Conservation (phyloP, 371 early-diverging fungal species). For the Rhizopus delemar region DNA sequence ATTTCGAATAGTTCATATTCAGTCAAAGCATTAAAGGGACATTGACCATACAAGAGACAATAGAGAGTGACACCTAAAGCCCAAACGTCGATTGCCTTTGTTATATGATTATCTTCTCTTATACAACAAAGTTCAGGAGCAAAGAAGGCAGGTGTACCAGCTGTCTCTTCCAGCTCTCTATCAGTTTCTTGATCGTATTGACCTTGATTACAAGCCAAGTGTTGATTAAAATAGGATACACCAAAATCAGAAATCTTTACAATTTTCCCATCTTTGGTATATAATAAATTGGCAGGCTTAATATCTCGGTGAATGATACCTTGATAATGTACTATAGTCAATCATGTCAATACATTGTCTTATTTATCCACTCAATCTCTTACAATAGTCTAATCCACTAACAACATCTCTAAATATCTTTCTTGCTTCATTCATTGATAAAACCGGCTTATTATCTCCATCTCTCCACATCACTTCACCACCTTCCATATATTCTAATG, state of each 20-base stretch:
- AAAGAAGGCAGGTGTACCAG: conserved; percentile 95
- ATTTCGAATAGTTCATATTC: conserved; percentile 92
- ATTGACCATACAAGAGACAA: conserved; percentile 90
- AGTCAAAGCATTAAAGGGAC: conserved; percentile 93
- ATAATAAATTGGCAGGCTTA: conserved; percentile 89
- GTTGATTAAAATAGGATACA: conserved; percentile 72
- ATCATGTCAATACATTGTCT: not conserved
- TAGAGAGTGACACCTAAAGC: conserved; percentile 98
- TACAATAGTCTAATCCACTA: conserved; percentile 85
- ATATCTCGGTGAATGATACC: conserved; percentile 93
- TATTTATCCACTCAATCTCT: conserved; percentile 9
- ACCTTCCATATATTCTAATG: conserved; percentile 84
- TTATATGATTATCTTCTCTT: conserved; percentile 51
- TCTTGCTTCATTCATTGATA: conserved; percentile 63
- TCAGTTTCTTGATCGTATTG: conserved; percentile 47
- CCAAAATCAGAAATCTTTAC: conserved; percentile 96
- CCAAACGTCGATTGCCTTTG: conserved; percentile 95
- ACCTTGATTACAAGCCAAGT: conserved; percentile 28
- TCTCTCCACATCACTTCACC: conserved; percentile 90
- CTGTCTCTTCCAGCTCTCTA: conserved; percentile 87
- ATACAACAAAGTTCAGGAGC: conserved; percentile 93
- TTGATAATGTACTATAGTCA: conserved; percentile 73
- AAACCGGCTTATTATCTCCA: conserved; percentile 58
- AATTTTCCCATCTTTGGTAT: conserved; percentile 57
- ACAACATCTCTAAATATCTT: conserved; percentile 84